phyloP scores from a whole-genome alignment of 208 protist species.

The Leishmania aethiopica region DNA sequence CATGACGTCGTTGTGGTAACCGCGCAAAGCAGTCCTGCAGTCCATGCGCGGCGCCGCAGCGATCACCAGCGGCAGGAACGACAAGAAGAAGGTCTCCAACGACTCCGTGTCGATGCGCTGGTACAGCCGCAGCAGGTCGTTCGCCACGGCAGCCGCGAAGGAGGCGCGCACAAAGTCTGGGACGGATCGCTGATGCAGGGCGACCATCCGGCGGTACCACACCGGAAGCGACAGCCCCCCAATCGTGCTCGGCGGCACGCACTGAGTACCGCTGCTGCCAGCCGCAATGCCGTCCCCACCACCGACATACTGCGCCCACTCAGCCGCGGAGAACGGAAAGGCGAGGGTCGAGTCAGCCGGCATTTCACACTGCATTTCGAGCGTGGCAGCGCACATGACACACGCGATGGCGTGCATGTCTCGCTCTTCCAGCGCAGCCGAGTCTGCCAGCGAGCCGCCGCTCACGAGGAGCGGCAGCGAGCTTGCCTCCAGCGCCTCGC shows the following conservation, averaged over 20 bases:
- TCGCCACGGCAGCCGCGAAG: constrained; percentile 25
- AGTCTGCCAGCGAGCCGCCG: not conserved
- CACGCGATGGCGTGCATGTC: constrained; percentile 16
- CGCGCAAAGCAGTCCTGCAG: not conserved
- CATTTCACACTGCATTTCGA: constrained; percentile 8
- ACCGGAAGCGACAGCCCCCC: constrained; percentile 6
- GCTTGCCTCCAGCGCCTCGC: constrained; percentile 18
- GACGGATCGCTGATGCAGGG: constrained; percentile 33
- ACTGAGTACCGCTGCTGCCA: not conserved
- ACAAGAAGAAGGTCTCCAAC: constrained; percentile 16
- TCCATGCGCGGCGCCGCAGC: constrained; percentile 4
- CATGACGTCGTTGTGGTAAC: constrained; percentile 19
- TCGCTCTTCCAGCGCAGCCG: constrained; percentile 1
- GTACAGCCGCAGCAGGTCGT: constrained; percentile 48
- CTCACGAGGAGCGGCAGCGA: not conserved
- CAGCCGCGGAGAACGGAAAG: constrained; percentile 17
- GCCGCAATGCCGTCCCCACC: not conserved
- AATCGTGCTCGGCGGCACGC: not conserved
- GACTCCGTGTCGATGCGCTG: constrained; percentile 39
- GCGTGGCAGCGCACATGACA: constrained; percentile 6
- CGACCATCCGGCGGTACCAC: constrained; percentile 21
- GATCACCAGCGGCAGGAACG: constrained; percentile 5
- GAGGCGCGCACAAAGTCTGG: constrained; percentile 37
- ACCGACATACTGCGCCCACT: constrained; percentile 19
- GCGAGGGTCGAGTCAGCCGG: not conserved